A percentile compares a stretch with the other conserved stretches of the same genome.
phyloP scores from a whole-genome alignment of 75 land plant genomes.

The Pseudotsuga menziesii region DNA sequence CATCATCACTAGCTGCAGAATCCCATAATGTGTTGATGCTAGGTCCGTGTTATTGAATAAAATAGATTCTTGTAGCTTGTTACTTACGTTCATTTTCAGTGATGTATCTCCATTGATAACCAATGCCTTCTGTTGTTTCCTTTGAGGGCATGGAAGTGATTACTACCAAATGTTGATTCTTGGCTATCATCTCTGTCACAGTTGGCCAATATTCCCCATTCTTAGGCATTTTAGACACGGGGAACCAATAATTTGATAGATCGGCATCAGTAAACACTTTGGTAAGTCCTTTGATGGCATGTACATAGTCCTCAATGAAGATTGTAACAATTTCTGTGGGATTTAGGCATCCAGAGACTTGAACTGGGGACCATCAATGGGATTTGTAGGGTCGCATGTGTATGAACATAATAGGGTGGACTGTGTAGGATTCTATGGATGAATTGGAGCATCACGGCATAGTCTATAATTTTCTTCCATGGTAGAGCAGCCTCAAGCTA shows the following conservation, averaged over 20 bases:
- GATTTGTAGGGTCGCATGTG: too few relatives aligned
- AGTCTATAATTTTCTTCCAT: too few relatives aligned
- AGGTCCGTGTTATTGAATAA: neutral
- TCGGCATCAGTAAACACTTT: conserved; percentile 64
- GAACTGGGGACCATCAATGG: too few relatives aligned
- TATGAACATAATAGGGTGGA: too few relatives aligned
- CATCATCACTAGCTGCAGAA: conserved; percentile 67
- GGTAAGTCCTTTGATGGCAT: conserved; percentile 54
- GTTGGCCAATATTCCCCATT: conserved; percentile 80
- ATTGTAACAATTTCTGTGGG: conserved; percentile 79
- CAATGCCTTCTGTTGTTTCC: conserved; percentile 76
- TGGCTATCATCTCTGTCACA: conserved; percentile 59
- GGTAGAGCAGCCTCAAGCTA: too few relatives aligned
- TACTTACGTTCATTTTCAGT: conserved; percentile 78
- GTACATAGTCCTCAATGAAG: conserved; percentile 86
- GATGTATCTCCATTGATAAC: conserved; percentile 79
- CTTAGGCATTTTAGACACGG: conserved; percentile 66
- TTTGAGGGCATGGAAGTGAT: conserved; percentile 69
- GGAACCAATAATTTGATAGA: conserved; percentile 71
- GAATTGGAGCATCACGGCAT: neutral
- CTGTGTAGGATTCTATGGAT: too few relatives aligned
- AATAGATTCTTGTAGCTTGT: neutral
- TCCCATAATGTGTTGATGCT: neutral
- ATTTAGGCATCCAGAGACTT: too few relatives aligned
- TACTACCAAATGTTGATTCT: conserved; percentile 61